Conservation (phyloP, 345 rosid species). For the Durio zibethinus region DNA sequence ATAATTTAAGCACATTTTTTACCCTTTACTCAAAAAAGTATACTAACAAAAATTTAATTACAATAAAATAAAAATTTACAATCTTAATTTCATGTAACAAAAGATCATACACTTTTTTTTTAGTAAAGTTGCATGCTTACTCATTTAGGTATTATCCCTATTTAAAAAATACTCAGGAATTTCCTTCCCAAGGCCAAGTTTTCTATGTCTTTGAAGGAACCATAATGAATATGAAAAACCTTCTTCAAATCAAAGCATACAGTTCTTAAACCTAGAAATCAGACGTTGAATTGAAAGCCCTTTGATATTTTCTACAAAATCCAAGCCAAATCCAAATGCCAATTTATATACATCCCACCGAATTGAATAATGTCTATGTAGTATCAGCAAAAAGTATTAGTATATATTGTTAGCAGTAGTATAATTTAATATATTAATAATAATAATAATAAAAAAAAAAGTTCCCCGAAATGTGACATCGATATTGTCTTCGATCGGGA, state of each 20-base stretch:
- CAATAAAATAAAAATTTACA: no score
- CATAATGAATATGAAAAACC: background rate
- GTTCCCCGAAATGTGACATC: constrained; percentile 33
- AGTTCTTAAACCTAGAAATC: no score
- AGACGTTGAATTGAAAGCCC: no score
- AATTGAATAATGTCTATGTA: no score
- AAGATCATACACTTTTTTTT: no score
- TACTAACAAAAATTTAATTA: no score
- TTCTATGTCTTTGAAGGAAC: background rate
- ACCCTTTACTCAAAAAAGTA: no score
- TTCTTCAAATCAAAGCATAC: no score
- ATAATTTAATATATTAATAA: background rate
- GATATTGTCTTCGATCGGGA: constrained; percentile 36
- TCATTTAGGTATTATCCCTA: no score
- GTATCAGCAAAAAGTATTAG: background rate
- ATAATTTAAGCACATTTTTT: no score
- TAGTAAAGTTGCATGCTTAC: no score
- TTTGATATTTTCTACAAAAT: background rate
- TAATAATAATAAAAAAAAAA: background rate
- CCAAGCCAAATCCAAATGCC: background rate
- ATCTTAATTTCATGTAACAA: no score
- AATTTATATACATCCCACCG: background rate
- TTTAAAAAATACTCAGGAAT: background rate
- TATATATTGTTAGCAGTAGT: background rate
- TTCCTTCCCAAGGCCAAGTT: constrained; percentile 7